A percentile compares a stretch with the other conserved stretches of the same genome.
Evolutionary conservation across 306 rosid species (phyloP).

Genomic region (Rosa chinensis): DNA sequence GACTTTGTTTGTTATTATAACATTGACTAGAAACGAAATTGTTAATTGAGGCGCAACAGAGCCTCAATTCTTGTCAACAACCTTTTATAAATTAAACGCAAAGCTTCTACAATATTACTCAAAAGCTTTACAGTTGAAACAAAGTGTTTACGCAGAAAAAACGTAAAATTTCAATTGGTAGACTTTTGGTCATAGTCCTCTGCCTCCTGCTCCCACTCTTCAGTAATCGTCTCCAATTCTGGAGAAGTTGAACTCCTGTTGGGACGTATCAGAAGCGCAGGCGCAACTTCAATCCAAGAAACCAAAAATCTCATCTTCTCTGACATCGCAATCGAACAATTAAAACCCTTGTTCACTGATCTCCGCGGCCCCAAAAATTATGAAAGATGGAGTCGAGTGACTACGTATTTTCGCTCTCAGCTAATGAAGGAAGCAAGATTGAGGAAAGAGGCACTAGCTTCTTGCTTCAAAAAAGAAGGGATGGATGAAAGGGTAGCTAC

Average conservation of each 20-base stretch:
- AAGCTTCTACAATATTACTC: not conserved
- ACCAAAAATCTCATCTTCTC: constrained; percentile 34
- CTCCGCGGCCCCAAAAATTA: not conserved
- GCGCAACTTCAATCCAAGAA: constrained; percentile 52
- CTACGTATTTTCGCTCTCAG: not conserved
- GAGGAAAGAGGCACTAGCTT: not conserved
- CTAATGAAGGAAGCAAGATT: not conserved
- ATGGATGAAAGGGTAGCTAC: not conserved
- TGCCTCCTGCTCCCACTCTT: constrained; percentile 44
- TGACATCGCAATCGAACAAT: constrained; percentile 39
- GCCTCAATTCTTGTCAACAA: not conserved
- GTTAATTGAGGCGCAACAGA: not conserved
- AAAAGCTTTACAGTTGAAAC: not conserved
- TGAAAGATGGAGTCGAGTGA: not conserved
- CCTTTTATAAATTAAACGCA: too few relatives aligned
- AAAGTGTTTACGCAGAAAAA: too few relatives aligned
- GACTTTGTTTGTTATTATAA: too few relatives aligned
- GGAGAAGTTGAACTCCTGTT: constrained; percentile 45
- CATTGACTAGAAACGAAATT: too few relatives aligned
- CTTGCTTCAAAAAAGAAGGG: not conserved
- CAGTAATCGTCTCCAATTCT: constrained; percentile 50
- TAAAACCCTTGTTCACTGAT: not conserved
- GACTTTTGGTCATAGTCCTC: constrained; percentile 20
- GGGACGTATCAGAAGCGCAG: constrained; percentile 40
- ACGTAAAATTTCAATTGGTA: not conserved